These are phyloP conservation scores for Vanilla planifolia DNA, from an alignment of 106 monocot species.

Conservation along the genomic window DNA sequence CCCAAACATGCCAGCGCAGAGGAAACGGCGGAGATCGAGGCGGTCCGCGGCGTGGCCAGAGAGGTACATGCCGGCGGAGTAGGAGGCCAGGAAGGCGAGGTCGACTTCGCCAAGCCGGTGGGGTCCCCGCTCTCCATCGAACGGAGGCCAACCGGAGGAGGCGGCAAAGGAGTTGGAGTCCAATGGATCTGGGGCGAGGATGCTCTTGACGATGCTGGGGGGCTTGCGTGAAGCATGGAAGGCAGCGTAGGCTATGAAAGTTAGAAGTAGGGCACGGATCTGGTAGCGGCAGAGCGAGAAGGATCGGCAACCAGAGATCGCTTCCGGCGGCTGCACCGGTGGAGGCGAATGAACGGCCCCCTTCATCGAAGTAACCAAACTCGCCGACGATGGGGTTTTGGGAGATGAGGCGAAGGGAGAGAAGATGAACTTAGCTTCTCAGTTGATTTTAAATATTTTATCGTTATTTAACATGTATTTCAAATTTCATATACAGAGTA, in stretches of 20 bases:
- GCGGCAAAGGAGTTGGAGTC: slow-evolving; percentile 1
- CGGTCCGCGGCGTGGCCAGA: slow-evolving; percentile 79
- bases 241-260: slow-evolving; percentile 76
- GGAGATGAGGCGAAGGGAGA: too few relatives aligned
- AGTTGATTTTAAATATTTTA: too few relatives aligned
- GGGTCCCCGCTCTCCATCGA: slow-evolving; percentile 48
- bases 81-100: slow-evolving; percentile 80
- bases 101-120: slow-evolving; percentile 96
- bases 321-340: too few relatives aligned
- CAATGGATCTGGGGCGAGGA: slow-evolving; percentile 35
- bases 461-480: too few relatives aligned
- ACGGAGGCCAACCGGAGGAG: slow-evolving; percentile 52
- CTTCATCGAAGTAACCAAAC: neutral
- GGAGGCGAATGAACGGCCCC: neutral
- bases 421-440: too few relatives aligned
- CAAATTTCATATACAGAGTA: too few relatives aligned
- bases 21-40: slow-evolving; percentile 57
- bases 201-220: slow-evolving; percentile 85
- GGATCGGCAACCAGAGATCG: neutral
- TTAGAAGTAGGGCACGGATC: slow-evolving; percentile 47
- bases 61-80: slow-evolving; percentile 71
- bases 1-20: slow-evolving; percentile 45
- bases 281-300: neutral
- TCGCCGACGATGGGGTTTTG: neutral
- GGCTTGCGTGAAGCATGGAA: slow-evolving; percentile 98